These are phyloP conservation scores for Dactylorhiza incarnata DNA, from an alignment of 106 monocot genomes.

Conservation along the genomic window DNA sequence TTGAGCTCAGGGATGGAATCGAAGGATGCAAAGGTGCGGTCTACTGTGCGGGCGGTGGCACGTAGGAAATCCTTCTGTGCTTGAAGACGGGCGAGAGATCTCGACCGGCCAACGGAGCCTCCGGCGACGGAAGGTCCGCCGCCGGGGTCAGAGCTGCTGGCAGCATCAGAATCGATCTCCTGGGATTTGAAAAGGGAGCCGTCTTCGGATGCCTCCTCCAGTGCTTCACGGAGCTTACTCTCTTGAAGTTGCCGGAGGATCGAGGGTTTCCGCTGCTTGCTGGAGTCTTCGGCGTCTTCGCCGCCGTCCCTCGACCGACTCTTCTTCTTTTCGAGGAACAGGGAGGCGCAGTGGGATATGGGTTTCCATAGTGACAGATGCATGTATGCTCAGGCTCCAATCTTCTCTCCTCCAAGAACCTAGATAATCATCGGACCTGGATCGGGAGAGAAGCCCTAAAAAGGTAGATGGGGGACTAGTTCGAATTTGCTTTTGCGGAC, in stretches of 20 bases:
- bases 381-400: slow-evolving; percentile 27
- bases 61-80: slow-evolving; percentile 92
- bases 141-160: slow-evolving; percentile 5
- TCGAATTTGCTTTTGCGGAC: not conserved
- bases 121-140: not conserved
- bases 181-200: slow-evolving; percentile 76
- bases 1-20: slow-evolving; percentile 53
- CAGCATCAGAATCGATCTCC: slow-evolving; percentile 33
- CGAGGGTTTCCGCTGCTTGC: slow-evolving; percentile 28
- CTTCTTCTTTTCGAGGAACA: slow-evolving; percentile 18
- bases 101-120: slow-evolving; percentile 42
- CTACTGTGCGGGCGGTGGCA: slow-evolving; percentile 75
- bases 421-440: not conserved
- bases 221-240: slow-evolving; percentile 74
- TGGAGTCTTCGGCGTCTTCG: slow-evolving; percentile 7
- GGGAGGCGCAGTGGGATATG: slow-evolving; percentile 67
- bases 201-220: slow-evolving; percentile 90
- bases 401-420: not conserved
- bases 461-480: not conserved
- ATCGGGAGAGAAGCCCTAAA: not conserved
- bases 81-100: slow-evolving; percentile 78
- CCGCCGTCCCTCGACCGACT: slow-evolving; percentile 22
- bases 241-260: slow-evolving; percentile 67
- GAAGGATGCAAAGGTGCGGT: slow-evolving; percentile 40
- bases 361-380: slow-evolving; percentile 97